Percentiles rank a stretch among this genome's conserved stretches.
Conservation (phyloP, 108 stramenopile genomes). For the Chaetoceros muelleri region DNA sequence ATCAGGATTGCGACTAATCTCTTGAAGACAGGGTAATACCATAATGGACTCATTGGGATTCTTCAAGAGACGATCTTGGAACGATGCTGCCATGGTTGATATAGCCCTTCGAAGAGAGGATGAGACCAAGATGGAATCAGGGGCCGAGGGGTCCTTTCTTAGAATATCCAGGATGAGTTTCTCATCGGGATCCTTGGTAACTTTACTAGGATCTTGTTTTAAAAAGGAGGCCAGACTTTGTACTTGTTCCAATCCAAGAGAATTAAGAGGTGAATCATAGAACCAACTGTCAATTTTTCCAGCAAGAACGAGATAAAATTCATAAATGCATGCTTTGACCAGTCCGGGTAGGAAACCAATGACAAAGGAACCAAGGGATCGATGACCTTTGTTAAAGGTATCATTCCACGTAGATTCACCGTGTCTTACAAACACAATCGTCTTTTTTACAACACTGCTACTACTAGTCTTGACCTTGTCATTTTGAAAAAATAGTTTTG, state of each 20-base stretch:
- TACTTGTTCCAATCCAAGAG: slow-evolving; percentile 54
- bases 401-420: slow-evolving; percentile 83
- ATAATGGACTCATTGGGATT: slow-evolving; percentile 50
- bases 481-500: slow-evolving; percentile 27
- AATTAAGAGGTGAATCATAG: slow-evolving; percentile 68
- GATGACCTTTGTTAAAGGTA: slow-evolving; percentile 83
- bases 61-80: slow-evolving; percentile 52
- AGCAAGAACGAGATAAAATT: slow-evolving; percentile 59
- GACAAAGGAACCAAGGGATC: slow-evolving; percentile 40
- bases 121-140: slow-evolving; percentile 53
- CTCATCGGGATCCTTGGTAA: slow-evolving; percentile 10
- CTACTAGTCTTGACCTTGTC: slow-evolving; percentile 15
- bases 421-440: slow-evolving; percentile 76
- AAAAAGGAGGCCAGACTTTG: slow-evolving; percentile 57
- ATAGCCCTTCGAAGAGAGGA: slow-evolving; percentile 81
- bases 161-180: slow-evolving; percentile 23
- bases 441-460: slow-evolving; percentile 46
- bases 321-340: slow-evolving; percentile 52
- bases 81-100: slow-evolving; percentile 70
- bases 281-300: slow-evolving; percentile 83
- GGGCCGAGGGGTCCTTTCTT: slow-evolving; percentile 27
- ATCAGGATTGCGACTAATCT: slow-evolving; percentile 87
- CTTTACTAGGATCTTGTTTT: slow-evolving; percentile 7
- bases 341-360: slow-evolving; percentile 74
- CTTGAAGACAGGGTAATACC: slow-evolving; percentile 71